Evolutionary conservation across 805 yeast species (phyloP).

Genomic region (Zygoascus bituminiphila): DNA sequence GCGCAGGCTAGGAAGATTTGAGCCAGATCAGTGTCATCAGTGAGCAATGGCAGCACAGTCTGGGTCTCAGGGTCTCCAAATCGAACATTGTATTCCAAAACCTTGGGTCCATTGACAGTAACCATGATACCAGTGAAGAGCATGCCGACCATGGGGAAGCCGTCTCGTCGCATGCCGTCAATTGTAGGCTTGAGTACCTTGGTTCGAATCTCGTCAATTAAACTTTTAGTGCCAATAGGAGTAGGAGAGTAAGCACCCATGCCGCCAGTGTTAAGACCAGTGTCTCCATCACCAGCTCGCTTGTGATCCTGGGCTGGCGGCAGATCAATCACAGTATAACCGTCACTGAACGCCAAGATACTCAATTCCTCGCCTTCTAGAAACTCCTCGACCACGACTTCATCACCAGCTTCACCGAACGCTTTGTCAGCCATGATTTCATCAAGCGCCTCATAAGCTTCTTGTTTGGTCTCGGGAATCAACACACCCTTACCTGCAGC

Average conservation of each 20-base stretch:
- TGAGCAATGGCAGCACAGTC: constrained; percentile 80
- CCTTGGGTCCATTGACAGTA: constrained; percentile 83
- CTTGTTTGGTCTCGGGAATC: constrained; percentile 76
- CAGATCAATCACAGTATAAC: constrained; percentile 79
- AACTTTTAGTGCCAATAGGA: constrained; percentile 77
- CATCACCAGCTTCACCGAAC: constrained; percentile 92
- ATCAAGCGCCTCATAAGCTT: constrained; percentile 75
- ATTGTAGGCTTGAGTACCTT: constrained; percentile 84
- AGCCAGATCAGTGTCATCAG: constrained; percentile 83
- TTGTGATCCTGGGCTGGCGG: constrained; percentile 99
- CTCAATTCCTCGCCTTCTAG: constrained; percentile 96
- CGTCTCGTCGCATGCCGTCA: constrained; percentile 93
- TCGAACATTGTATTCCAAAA: constrained; percentile 92
- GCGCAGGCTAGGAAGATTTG: constrained; percentile 90
- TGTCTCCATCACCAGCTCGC: constrained; percentile 86
- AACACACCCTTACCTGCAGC: constrained; percentile 99
- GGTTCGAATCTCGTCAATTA: constrained; percentile 61
- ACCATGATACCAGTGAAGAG: constrained; percentile 93
- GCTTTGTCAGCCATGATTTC: constrained; percentile 84
- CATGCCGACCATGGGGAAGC: constrained; percentile 91
- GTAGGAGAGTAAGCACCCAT: constrained; percentile 99
- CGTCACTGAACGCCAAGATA: constrained; percentile 85
- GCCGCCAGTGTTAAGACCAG: constrained; percentile 96
- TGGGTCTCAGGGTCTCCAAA: constrained; percentile 99
- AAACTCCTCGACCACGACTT: constrained; percentile 91